Evolutionary conservation across 495 filamentous ascomycete genomes (phyloP).

Genomic region (Thozetella sp.): DNA sequence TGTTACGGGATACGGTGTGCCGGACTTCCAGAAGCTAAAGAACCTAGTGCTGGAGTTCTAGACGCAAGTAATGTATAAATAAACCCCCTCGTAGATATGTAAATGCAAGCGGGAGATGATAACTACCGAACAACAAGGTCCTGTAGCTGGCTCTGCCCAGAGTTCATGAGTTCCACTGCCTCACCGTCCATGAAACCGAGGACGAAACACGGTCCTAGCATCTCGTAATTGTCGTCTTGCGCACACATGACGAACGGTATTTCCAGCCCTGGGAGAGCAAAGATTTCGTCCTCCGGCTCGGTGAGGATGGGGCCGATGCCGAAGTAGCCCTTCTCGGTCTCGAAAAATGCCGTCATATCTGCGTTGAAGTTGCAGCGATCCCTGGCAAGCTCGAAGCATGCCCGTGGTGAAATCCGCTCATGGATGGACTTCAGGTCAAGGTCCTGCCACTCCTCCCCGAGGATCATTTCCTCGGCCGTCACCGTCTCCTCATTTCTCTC

Average conservation of each 20-base stretch:
- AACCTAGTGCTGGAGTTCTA: slow-evolving; percentile 10
- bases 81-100: too few species aligned
- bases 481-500: background rate
- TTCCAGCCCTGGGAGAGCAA: background rate
- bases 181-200: slow-evolving; percentile 6
- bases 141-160: too few species aligned
- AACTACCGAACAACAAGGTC: too few species aligned
- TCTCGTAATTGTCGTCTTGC: background rate
- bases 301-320: background rate
- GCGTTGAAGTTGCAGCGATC: background rate
- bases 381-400: background rate
- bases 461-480: background rate
- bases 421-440: background rate
- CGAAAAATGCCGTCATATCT: background rate
- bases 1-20: slow-evolving; percentile 30
- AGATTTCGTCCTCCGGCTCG: background rate
- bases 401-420: background rate
- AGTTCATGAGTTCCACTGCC: background rate
- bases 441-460: background rate
- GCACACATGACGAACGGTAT: background rate
- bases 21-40: slow-evolving; percentile 23
- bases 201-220: background rate
- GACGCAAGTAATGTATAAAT: too few species aligned
- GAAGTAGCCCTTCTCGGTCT: background rate
- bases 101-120: too few species aligned